Base-by-base conservation (phyloP, 768 basidiomycete genomes). In the Mycena alexandri region DNA sequence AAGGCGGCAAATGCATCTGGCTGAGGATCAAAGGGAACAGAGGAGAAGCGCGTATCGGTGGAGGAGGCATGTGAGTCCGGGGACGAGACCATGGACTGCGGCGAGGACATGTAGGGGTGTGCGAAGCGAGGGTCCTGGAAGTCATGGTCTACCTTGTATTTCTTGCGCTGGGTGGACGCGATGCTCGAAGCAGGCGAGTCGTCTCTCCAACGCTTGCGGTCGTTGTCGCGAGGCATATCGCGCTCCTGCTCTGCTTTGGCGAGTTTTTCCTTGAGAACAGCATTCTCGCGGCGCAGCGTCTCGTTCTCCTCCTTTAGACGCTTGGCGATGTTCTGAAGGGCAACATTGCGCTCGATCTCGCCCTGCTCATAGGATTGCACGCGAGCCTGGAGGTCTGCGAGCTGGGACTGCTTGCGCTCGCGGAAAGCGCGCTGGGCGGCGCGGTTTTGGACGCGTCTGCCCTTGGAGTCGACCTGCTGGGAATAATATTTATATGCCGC, bases 391-490 rank as follows among this genome's bases (percentile, higher is more conserved):
- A 96, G 86, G 69, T 95, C 94, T 11, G 92, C 89, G 41, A 96
- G 90, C 74, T 95, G 94, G 5, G 91, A 89, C 75, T 95, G 93
- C 79, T 93, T 95, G 66, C 94, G 88, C 75, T 95, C 94, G 53
- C 94, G 87, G 79, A 96, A 95, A 14, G 94, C 94, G 42, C 94
- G 90, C 75, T 96, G 94, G 14, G 94, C 94, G 34, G 92, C 93
- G 75, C 94, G 88, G 72, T 94, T 94, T 78, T 94, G 93, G 63
- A 92, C 86, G 70, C 91, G 89, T 63, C 92, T 84, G 24, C 88
- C 90, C 71, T 88, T 90, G 25, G 79, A 76, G 64, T 91, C 90
- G 52, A 80, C 72, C 76, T 85, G 63, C 54, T 65, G 47, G 63
- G 38, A 38, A 36, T 6, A 14, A 51, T 48, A 54, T 42, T 38